Evolutionary conservation across 2,329 filamentous ascomycete genomes (phyloP), one percentile per base, ranked within the genome.

Genomic region (Colletotrichum destructivum): DNA sequence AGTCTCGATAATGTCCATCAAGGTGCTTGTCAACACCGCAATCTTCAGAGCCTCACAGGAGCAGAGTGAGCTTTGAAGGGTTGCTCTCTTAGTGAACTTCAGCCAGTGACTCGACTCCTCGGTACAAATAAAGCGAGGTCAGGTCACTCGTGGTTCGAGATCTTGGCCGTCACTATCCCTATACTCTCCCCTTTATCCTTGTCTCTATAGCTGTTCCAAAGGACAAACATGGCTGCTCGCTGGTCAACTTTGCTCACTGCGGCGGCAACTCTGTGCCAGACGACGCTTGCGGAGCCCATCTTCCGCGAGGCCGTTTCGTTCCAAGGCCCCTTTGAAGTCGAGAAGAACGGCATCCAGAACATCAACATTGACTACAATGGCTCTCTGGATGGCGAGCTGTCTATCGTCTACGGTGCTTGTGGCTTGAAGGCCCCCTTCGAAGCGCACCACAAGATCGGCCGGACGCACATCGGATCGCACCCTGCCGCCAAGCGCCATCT

Each of bases 381-480:
- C 0, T 44, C 73, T 16, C 59, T 76, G 1, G 69, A 77, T 7
- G 76, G 76, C 6, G 68, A 74, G 26, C 68, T 78, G 2, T 62
- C 65, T 0, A 23, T 77, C 7, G 63, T 47, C 1, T 77, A 75
- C 11, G 76, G 76, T 23, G 62, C 65, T 1, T 78, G 77, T 26
- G 56, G 72, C 13, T 44, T 40, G 1, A 51, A 44, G 18, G 2
- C 7, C 18, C 6, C 35, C 4, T 54, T 57, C 9, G 67, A 75
- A 11, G 60, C 73, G 0, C 18, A 74, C n/a, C 75, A 76, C 35
- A 60, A 52, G 0, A 69, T 78, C 38, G 77, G 76, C 3, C 47
- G 66, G 2, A 78, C 76, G 2, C 76, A 76, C 7, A 57, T 78
- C n/a, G 76, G 74, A 0, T 51, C 35, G 13, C 76, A 78, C 16